phyloP scores from a whole-genome alignment of 352 stramenopile species.

The Paralagenidium karlingii region DNA sequence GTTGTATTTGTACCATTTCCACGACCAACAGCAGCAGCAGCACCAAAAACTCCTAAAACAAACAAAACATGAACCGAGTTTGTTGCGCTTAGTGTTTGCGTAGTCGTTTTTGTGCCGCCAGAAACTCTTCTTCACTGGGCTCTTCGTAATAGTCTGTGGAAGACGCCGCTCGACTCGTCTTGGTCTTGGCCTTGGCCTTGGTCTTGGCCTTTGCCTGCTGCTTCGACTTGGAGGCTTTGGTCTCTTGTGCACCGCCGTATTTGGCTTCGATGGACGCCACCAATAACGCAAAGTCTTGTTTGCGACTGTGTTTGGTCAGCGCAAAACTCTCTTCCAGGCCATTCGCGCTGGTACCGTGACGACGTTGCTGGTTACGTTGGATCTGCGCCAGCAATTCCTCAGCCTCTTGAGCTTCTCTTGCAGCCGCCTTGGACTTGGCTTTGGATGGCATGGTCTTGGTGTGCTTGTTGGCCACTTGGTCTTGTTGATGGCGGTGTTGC shows the following conservation, averaged over 20 bases:
- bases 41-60: no score
- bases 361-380: constrained; percentile 28
- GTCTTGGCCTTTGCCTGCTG: no score
- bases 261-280: constrained; percentile 47
- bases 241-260: constrained; percentile 16
- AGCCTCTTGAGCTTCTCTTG: constrained; percentile 44
- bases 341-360: constrained; percentile 5
- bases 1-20: not conserved
- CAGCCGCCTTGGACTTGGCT: constrained; percentile 29
- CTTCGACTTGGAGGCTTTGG: not conserved
- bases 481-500: constrained; percentile 8
- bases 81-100: constrained; percentile 24
- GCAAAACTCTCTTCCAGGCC: no score
- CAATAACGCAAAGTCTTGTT: constrained; percentile 44
- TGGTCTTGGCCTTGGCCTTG: constrained; percentile 21
- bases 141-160: constrained; percentile 10
- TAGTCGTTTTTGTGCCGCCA: constrained; percentile 33
- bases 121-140: constrained; percentile 56
- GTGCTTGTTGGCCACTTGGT: constrained; percentile 13
- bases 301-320: constrained; percentile 17
- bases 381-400: constrained; percentile 53
- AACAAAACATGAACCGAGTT: not conserved
- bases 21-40: not conserved
- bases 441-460: constrained; percentile 23
- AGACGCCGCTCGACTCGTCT: constrained; percentile 10